phyloP scores from a whole-genome alignment of 371 early-diverging fungal genomes.

The Saksenaea oblongispora region DNA sequence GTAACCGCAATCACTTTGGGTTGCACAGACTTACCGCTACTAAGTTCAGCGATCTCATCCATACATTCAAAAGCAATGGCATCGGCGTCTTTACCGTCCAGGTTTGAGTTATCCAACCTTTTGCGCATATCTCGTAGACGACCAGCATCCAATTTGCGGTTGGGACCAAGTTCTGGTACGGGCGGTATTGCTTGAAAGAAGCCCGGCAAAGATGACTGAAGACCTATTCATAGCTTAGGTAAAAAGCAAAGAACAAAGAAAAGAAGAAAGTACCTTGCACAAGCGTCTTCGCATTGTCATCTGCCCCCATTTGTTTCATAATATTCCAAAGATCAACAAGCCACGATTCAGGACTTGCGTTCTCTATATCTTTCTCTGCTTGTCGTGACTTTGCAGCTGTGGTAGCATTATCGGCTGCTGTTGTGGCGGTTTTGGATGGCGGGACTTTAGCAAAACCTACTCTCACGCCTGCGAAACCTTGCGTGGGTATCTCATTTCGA shows the following conservation, averaged over 20 bases:
- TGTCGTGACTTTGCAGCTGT: neutral
- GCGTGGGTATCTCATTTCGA: slow-evolving; percentile 81
- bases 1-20: neutral
- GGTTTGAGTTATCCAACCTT: slow-evolving; percentile 72
- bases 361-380: neutral
- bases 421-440: slow-evolving; percentile 26
- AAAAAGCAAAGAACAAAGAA: neutral
- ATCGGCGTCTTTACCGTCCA: slow-evolving; percentile 60
- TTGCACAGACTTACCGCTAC: slow-evolving; percentile 66
- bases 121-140: slow-evolving; percentile 88
- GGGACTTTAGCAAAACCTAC: slow-evolving; percentile 94
- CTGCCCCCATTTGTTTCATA: slow-evolving; percentile 32
- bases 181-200: slow-evolving; percentile 72
- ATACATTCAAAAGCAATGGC: slow-evolving; percentile 72
- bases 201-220: slow-evolving; percentile 19
- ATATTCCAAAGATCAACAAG: slow-evolving; percentile 30
- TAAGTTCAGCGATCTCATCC: slow-evolving; percentile 78
- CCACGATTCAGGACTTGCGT: slow-evolving; percentile 25
- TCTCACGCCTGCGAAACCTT: slow-evolving; percentile 71
- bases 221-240: neutral
- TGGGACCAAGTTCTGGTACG: slow-evolving; percentile 68
- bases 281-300: slow-evolving; percentile 11
- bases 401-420: neutral
- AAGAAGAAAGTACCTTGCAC: slow-evolving; percentile 17
- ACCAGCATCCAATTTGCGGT: slow-evolving; percentile 75